A percentile compares a stretch with the other conserved stretches of the same genome.
Conservation (phyloP, 108 stramenopile genomes). For the Cyclotella baltica region DNA sequence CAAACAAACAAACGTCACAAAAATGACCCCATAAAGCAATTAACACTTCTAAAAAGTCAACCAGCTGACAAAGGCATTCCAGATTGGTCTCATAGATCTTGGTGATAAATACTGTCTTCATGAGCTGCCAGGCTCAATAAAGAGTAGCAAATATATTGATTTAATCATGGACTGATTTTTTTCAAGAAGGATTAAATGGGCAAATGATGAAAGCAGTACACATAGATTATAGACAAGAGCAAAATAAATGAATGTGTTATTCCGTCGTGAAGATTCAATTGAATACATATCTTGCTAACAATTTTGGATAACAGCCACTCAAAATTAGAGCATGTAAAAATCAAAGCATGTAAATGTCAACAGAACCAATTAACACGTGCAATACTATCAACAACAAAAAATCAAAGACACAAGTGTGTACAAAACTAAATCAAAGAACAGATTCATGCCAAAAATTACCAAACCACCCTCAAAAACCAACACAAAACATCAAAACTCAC, state of each 20-base stretch:
- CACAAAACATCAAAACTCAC: slow-evolving; percentile 31
- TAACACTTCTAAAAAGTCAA: not conserved
- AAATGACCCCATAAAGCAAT: not conserved
- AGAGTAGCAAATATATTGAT: slow-evolving; percentile 57
- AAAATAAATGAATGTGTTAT: no score
- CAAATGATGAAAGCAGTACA: no score
- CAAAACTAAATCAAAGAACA: not conserved
- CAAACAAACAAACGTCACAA: not conserved
- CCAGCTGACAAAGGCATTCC: no score
- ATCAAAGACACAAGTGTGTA: not conserved
- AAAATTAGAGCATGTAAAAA: no score
- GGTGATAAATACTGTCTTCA: slow-evolving; percentile 53
- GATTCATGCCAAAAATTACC: not conserved
- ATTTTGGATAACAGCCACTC: no score
- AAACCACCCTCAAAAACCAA: not conserved
- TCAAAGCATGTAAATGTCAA: no score
- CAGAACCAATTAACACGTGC: no score
- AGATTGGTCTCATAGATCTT: slow-evolving; percentile 56
- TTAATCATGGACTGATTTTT: slow-evolving; percentile 45
- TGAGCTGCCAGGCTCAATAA: slow-evolving; percentile 52
- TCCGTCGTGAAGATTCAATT: no score
- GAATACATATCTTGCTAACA: no score
- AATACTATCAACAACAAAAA: no score
- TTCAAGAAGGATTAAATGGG: no score
- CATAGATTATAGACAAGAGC: no score